Evolutionary conservation across 345 rosid species (phyloP).

Genomic region (Eucalyptus decipiens): DNA sequence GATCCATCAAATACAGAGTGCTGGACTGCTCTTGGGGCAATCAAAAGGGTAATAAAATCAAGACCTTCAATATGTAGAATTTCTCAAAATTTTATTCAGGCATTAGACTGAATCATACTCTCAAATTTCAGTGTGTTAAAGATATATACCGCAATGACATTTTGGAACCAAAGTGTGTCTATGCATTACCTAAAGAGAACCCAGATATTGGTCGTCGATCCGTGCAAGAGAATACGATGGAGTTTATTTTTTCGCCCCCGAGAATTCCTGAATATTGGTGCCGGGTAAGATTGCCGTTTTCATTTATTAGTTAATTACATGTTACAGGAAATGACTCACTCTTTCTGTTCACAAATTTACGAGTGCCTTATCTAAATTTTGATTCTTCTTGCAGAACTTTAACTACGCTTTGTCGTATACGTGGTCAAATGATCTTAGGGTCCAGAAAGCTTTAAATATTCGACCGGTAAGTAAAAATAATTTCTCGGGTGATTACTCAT

Average conservation of each 20-base stretch:
- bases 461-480: background rate
- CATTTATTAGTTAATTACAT: background rate
- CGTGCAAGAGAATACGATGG: background rate
- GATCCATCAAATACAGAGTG: conserved; percentile 5
- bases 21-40: background rate
- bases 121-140: background rate
- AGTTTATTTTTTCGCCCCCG: background rate
- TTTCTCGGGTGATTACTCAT: background rate
- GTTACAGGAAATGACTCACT: background rate
- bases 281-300: background rate
- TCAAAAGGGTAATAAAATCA: background rate
- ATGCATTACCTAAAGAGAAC: conserved; percentile 1
- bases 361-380: background rate
- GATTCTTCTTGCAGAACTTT: conserved; percentile 3
- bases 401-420: conserved; percentile 8
- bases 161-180: conserved; percentile 10
- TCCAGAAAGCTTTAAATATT: conserved; percentile 13
- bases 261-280: conserved; percentile 8
- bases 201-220: background rate
- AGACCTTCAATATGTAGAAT: background rate
- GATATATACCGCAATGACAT: conserved; percentile 1
- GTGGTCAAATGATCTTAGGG: conserved; percentile 12
- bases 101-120: background rate
- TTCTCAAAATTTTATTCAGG: background rate
- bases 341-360: background rate